Percentiles rank a stretch among this genome's conserved stretches.
These are phyloP conservation scores for Boletales sp. DNA, from an alignment of 768 basidiomycete genomes.

Conservation along the genomic window DNA sequence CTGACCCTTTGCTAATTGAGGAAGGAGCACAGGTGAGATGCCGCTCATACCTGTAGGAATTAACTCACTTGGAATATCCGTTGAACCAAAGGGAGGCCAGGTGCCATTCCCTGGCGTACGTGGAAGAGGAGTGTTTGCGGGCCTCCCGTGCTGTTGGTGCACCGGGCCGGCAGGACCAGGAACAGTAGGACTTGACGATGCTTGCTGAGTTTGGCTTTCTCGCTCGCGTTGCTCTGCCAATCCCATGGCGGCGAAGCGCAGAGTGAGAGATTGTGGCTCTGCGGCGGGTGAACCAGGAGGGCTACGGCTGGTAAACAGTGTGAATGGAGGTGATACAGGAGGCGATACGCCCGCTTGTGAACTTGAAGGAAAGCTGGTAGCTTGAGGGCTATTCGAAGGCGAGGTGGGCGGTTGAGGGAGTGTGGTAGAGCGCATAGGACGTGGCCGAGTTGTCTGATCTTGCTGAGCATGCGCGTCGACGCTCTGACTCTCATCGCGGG, in stretches of 20 bases:
- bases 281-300: slow-evolving; percentile 1
- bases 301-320: slow-evolving; percentile 4
- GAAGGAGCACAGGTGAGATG: slow-evolving; percentile 6
- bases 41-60: not conserved
- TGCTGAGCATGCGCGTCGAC: slow-evolving; percentile 1
- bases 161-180: slow-evolving; percentile 10
- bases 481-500: slow-evolving; percentile 8
- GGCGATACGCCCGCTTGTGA: slow-evolving; percentile 7
- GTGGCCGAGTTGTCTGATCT: slow-evolving; percentile 6
- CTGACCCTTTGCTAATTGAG: slow-evolving; percentile 1
- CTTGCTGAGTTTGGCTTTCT: slow-evolving; percentile 11
- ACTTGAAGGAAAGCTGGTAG: slow-evolving; percentile 1
- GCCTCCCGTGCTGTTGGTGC: slow-evolving; percentile 21
- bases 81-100: slow-evolving; percentile 11
- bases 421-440: slow-evolving; percentile 16
- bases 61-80: slow-evolving; percentile 14
- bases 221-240: slow-evolving; percentile 21
- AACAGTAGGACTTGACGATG: not conserved
- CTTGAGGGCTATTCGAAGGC: not conserved
- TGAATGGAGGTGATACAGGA: slow-evolving; percentile 7
- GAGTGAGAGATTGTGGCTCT: slow-evolving; percentile 27
- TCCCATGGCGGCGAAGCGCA: slow-evolving; percentile 31
- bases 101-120: slow-evolving; percentile 17
- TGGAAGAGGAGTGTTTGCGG: slow-evolving; percentile 26
- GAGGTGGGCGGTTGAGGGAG: slow-evolving; percentile 21